Base-by-base conservation (phyloP, 2,329 filamentous ascomycete species). In the Chrysoporthe austroafricana region DNA sequence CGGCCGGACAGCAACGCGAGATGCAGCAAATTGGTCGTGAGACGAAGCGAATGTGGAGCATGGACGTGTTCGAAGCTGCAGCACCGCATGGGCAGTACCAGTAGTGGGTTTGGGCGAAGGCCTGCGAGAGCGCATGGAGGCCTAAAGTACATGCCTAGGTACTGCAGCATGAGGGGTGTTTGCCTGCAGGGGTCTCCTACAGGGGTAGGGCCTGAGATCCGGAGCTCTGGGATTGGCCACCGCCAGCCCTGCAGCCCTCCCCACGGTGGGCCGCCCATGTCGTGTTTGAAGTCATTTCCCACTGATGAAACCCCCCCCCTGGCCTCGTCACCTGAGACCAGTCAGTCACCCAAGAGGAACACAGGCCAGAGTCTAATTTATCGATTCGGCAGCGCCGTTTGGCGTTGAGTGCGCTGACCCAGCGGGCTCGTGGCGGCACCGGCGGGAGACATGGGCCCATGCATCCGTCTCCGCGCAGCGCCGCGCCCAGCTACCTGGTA, bases 31-130 rank as follows among this genome's bases (percentile, higher is more conserved):
- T 56, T 69, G 67, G 64, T 66, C 56, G 67, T 64, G 67, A 67
- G 64, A 66, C 64, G 60, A 66, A 61, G 67, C 46, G 60, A 66
- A 56, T 36, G 67, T 69, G 67, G 67, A 56, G 67, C 67, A 60
- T 59, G 62, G 54, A 69, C 64, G 60, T 64, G 60, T 69, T 62
- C 46, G 64, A 62, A 39, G 62, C 16, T 16, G n/a, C 36, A 39
- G 9, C 36, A 60, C 18, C 14, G 36, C 36, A 43, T 26, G 36
- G 54, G 11, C 11, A 21, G 26, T 26, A 26, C 26, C 26, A 26
- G 26, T 26, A 26, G 50, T 13, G 26, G 50, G 21, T n/a, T 7
- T 48, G 46, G 46, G 21, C 18, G 21, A 21, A 9, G 48, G n/a
- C 21, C 21, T 26, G 48, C 48, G 21, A 52, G 26, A 13, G 26